Conservation (phyloP, 2,329 filamentous ascomycete species). For the Clonostachys sp. region DNA sequence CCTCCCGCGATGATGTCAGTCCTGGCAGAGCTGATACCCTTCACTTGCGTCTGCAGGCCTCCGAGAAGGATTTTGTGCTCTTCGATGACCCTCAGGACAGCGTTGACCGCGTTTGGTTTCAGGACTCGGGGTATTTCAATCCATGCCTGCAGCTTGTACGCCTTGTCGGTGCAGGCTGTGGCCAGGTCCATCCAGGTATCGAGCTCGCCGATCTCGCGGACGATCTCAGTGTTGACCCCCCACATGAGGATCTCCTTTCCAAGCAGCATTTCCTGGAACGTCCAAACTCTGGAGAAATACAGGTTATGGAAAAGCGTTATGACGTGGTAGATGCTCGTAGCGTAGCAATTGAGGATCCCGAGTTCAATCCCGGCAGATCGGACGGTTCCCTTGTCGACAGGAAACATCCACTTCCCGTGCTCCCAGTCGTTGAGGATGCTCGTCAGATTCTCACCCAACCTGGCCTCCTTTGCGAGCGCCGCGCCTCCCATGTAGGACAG, state of each 20-base stretch:
- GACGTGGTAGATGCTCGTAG: constrained; percentile 1
- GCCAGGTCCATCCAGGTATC: neutral
- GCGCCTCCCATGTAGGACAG: constrained; percentile 21
- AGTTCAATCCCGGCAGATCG: neutral
- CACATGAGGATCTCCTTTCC: constrained; percentile 18
- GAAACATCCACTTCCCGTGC: neutral
- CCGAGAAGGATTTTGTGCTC: neutral
- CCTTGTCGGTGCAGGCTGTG: neutral
- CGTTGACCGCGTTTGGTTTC: neutral
- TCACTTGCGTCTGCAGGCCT: constrained; percentile 1
- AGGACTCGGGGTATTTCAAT: neutral
- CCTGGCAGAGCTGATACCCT: constrained; percentile 2
- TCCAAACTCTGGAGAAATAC: constrained; percentile 19
- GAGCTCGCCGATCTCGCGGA: neutral
- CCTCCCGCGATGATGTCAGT: constrained; percentile 16
- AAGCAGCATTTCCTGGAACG: constrained; percentile 20
- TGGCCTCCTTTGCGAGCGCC: neutral
- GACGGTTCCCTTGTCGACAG: neutral
- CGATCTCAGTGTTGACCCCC: constrained; percentile 6
- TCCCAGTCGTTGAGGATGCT: neutral
- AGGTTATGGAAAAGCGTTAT: constrained; percentile 12
- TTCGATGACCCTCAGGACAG: neutral
- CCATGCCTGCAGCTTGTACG: constrained; percentile 1
- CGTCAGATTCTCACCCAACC: neutral
- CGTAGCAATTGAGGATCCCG: constrained; percentile 1